phyloP scores from a whole-genome alignment of 176 grass and related monocot species.

The Aegilops longissima region DNA sequence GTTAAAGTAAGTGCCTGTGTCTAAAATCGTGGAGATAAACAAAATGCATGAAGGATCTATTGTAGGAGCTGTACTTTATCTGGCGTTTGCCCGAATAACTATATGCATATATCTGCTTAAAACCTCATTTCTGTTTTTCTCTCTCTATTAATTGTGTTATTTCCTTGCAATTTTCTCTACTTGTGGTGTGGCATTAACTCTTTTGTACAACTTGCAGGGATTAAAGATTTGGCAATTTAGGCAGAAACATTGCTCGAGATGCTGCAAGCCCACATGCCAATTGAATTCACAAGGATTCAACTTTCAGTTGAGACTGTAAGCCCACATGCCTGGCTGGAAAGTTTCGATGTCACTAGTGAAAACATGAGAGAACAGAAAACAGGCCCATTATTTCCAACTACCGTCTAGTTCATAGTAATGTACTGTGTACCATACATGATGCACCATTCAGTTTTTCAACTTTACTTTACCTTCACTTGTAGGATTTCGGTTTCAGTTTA shows the following conservation, averaged over 20 bases:
- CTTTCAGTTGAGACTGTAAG: slow-evolving; percentile 19
- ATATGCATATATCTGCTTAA: background rate
- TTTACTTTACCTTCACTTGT: no score
- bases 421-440: background rate
- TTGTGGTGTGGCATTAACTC: slow-evolving; percentile 6
- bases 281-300: background rate
- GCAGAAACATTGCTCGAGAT: background rate
- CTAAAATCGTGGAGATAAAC: background rate
- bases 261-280: background rate
- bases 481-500: no score
- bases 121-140: background rate
- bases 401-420: background rate
- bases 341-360: background rate
- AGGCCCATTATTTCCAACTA: background rate
- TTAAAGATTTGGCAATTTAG: slow-evolving; percentile 3
- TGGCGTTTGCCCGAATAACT: background rate
- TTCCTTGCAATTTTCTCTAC: background rate
- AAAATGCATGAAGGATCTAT: background rate
- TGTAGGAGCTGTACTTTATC: background rate
- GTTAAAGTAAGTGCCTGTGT: background rate
- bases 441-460: no score
- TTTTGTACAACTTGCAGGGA: slow-evolving; percentile 37
- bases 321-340: background rate
- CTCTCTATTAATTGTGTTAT: background rate
- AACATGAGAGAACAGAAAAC: background rate